Percentiles rank a stretch among this genome's conserved stretches.
phyloP scores from a whole-genome alignment of 192 early-diverging fungal genomes.

The Podila clonocystis region DNA sequence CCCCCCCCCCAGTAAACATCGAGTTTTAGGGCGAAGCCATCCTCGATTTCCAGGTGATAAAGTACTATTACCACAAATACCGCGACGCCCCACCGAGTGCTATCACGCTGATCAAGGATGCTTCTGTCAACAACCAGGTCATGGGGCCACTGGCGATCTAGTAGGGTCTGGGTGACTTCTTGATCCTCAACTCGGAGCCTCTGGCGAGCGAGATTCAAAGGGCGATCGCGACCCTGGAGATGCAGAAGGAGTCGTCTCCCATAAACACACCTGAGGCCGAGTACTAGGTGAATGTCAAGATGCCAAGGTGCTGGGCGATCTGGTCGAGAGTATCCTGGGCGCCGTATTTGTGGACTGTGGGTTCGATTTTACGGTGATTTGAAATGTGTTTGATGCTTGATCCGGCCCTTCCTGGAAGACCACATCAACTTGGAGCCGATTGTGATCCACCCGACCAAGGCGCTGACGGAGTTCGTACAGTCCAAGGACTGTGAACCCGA shows the following conservation, averaged over 20 bases:
- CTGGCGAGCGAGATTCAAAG: slow-evolving; percentile 67
- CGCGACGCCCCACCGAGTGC: slow-evolving; percentile 75
- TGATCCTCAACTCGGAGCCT: slow-evolving; percentile 70
- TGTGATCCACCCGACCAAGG: slow-evolving; percentile 59
- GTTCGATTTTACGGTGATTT: slow-evolving; percentile 66
- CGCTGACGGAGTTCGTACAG: slow-evolving; percentile 54
- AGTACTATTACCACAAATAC: slow-evolving; percentile 77
- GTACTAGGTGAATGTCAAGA: slow-evolving; percentile 80
- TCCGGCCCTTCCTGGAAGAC: slow-evolving; percentile 54
- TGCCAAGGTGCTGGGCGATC: slow-evolving; percentile 90
- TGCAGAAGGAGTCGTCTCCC: slow-evolving; percentile 33
- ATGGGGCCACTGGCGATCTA: slow-evolving; percentile 76
- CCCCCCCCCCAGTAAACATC: too few species aligned
- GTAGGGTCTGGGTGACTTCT: slow-evolving; percentile 69
- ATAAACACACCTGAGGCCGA: slow-evolving; percentile 59
- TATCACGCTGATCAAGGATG: slow-evolving; percentile 86
- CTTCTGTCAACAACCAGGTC: slow-evolving; percentile 88
- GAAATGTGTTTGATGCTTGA: slow-evolving; percentile 51
- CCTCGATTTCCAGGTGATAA: slow-evolving; percentile 82
- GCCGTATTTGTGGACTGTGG: slow-evolving; percentile 87
- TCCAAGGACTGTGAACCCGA: slow-evolving; percentile 38
- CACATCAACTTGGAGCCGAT: slow-evolving; percentile 61
- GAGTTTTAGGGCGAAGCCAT: slow-evolving; percentile 90
- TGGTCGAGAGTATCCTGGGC: slow-evolving; percentile 90
- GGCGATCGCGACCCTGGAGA: slow-evolving; percentile 62